Conservation (phyloP, 2,329 filamentous ascomycete genomes). For the Aspergillus amoenus region DNA sequence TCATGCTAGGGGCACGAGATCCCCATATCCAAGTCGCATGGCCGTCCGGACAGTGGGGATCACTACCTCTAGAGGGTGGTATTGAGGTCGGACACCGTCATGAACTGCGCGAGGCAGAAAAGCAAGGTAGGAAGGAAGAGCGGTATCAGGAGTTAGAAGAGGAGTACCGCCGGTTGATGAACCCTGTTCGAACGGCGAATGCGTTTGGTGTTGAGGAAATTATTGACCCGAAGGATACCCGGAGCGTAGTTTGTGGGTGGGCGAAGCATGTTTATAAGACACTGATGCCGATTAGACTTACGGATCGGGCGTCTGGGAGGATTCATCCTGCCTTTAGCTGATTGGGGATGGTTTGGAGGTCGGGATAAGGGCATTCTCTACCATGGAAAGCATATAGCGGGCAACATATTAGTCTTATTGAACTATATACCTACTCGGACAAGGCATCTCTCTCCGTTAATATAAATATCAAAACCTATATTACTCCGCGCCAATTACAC, state of each 20-base stretch:
- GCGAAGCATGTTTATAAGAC: constrained; percentile 54
- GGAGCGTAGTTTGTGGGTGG: constrained; percentile 58
- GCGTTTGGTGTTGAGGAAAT: constrained; percentile 65
- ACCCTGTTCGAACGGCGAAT: constrained; percentile 64
- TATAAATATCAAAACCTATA: too few species aligned
- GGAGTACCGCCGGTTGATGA: constrained; percentile 63
- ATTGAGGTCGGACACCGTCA: constrained; percentile 64
- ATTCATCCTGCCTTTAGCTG: constrained; percentile 43
- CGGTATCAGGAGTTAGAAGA: constrained; percentile 58
- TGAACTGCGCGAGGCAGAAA: constrained; percentile 57
- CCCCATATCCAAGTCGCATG: constrained; percentile 62
- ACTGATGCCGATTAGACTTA: constrained; percentile 52
- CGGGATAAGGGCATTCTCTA: not conserved
- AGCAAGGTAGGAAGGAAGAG: constrained; percentile 50
- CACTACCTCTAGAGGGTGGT: constrained; percentile 61
- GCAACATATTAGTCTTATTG: not conserved
- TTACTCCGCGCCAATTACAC: too few species aligned
- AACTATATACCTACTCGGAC: too few species aligned
- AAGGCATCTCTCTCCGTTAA: too few species aligned
- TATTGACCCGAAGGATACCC: constrained; percentile 61
- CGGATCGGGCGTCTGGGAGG: constrained; percentile 41
- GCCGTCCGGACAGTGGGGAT: constrained; percentile 64
- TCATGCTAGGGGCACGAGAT: constrained; percentile 64
- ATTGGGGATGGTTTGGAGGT: not conserved
- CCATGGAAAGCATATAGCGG: not conserved